Evolutionary conservation across 495 filamentous ascomycete genomes (phyloP).

Genomic region (Penicillium crystallinum): DNA sequence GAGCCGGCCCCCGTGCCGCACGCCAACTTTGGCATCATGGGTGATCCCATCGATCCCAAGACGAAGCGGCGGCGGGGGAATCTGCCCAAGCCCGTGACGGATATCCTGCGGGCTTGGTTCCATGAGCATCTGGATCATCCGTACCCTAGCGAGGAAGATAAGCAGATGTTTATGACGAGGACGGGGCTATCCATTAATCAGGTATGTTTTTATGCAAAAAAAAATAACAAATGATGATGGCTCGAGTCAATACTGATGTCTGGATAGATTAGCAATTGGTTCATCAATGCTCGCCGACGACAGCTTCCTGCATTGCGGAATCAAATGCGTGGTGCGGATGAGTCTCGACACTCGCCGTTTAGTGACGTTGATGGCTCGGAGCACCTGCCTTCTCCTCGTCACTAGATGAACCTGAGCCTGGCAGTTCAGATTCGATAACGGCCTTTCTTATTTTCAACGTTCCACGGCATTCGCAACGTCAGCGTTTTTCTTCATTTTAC

Average conservation of each 20-base stretch:
- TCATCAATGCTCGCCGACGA: constrained; percentile 83
- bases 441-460: constrained; percentile 11
- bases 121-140: constrained; percentile 70
- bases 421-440: constrained; percentile 10
- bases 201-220: constrained; percentile 41
- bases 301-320: constrained; percentile 65
- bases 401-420: constrained; percentile 7
- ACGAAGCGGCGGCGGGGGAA: constrained; percentile 72
- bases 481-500: constrained; percentile 23
- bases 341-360: constrained; percentile 38
- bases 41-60: constrained; percentile 40
- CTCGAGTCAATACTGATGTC: too few species aligned
- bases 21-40: constrained; percentile 43
- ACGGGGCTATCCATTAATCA: constrained; percentile 79
- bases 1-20: constrained; percentile 33
- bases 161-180: constrained; percentile 69
- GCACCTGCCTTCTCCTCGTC: constrained; percentile 31
- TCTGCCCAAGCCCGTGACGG: constrained; percentile 78
- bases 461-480: constrained; percentile 19
- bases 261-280: constrained; percentile 85
- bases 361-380: constrained; percentile 40
- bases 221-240: too few species aligned
- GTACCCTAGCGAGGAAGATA: constrained; percentile 88
- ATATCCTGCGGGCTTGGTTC: constrained; percentile 79
- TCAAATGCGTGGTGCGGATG: constrained; percentile 43